Conservation (phyloP, 2,329 filamentous ascomycete genomes). For the Scedosporium minutisporum region DNA sequence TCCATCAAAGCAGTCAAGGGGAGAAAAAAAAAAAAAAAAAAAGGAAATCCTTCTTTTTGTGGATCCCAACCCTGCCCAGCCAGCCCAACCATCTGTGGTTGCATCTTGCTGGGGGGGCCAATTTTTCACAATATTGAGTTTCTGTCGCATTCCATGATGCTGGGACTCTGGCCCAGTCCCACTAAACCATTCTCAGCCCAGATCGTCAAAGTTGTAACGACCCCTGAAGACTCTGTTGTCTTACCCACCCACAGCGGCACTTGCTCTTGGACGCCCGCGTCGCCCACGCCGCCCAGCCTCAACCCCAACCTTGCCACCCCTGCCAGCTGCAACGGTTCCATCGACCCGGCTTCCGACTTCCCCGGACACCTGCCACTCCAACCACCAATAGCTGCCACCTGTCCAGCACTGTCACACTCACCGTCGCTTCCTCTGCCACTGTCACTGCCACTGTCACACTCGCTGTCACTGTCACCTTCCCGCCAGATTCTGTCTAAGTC, state of each 20-base stretch:
- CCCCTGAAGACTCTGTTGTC: conserved; percentile 1
- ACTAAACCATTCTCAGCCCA: conserved; percentile 8
- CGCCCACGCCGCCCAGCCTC: background rate
- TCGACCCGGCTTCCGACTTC: background rate
- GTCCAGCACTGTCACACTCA: background rate
- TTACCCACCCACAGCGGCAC: background rate
- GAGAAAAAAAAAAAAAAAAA: background rate
- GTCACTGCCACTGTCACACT: background rate
- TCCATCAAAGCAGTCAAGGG: background rate
- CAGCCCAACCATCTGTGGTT: background rate
- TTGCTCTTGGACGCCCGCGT: background rate
- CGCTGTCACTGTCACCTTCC: background rate
- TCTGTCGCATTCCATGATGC: conserved; percentile 8
- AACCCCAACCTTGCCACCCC: background rate
- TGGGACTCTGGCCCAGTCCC: conserved; percentile 6
- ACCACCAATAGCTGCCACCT: background rate
- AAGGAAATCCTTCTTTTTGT: background rate
- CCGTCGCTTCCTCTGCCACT: background rate
- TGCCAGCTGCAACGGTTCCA: background rate
- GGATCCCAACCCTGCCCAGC: background rate
- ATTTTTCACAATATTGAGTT: background rate
- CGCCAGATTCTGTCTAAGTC: too few species aligned
- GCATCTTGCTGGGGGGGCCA: background rate
- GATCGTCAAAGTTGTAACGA: conserved; percentile 1
- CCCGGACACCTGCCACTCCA: background rate